Base-by-base conservation (phyloP, 108 stramenopile species). In the Skeletonema menzelii region DNA sequence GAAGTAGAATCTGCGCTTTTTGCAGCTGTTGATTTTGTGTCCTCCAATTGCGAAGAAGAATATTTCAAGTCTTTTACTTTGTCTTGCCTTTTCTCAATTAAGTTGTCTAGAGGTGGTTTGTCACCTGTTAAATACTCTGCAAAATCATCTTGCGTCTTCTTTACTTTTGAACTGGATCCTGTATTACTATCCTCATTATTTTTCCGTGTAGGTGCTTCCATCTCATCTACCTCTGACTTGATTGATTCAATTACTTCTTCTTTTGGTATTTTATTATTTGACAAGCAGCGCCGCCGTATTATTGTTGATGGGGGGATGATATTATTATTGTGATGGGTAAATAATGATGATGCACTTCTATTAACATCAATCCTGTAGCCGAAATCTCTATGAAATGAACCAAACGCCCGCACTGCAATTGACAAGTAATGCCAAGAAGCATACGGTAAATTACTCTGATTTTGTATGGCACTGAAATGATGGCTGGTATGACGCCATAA, bases 121-220 rank as follows among this genome's bases (percentile, higher is more conserved):
- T 67, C 62, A 57, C 68, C 63, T 69, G 38, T 63, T 34, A 77
- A 70, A 70, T 77, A 77, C 7, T 59, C 55, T 10, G 76, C 68
- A 59, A 77, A 77, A 46, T 77, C 76, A 42, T 77, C 64, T 58
- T 69, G 63, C 42, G 76, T 77, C 57, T 69, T 69, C 44, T 59
- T 47, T 2, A 58, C 63, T 35, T 37, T 26, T 34, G 37, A n/a
- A 10, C 2, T 32, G 60, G 14, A 26, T 11, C 11, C 3, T 42
- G 49, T 1, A 22, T 24, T 17, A 24, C 17, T 53, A 0, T 8
- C 19, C 2, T 53, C 20, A 53, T 47, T 47, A 47, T 24, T 22
- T 22, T 53, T 8, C 7, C 49, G 49, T 30, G 57, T n/a, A 31
- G 63, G 56, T 26, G 72, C 40, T 72, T 64, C 72, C 62, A 72